phyloP scores from a whole-genome alignment of 2,329 filamentous ascomycete genomes.

The Nothomitra cinnamomea region DNA sequence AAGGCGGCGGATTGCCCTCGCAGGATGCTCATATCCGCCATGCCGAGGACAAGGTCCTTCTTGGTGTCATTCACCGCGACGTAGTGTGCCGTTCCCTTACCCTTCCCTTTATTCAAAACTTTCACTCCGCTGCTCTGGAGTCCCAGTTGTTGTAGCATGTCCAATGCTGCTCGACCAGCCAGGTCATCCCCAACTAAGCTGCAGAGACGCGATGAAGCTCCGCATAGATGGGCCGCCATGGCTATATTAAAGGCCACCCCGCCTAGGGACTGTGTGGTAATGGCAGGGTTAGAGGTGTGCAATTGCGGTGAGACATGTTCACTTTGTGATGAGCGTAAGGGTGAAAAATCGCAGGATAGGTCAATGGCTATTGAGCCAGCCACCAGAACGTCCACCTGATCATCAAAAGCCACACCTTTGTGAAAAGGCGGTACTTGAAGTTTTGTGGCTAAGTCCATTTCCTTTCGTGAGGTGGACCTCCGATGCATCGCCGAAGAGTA shows the following conservation, averaged over 20 bases:
- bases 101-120: constrained; percentile 30
- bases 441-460: too few species aligned
- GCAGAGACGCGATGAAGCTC: constrained; percentile 51
- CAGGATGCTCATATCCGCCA: constrained; percentile 90
- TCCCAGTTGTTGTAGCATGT: constrained; percentile 44
- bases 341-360: constrained; percentile 62
- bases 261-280: constrained; percentile 67
- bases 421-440: background rate
- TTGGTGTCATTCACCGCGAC: constrained; percentile 71
- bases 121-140: constrained; percentile 49
- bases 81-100: constrained; percentile 70
- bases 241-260: constrained; percentile 90
- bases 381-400: constrained; percentile 52
- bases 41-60: constrained; percentile 75
- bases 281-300: constrained; percentile 73
- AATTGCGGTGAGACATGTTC: constrained; percentile 29
- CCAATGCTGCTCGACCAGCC: constrained; percentile 56
- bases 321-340: constrained; percentile 16
- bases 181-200: constrained; percentile 68
- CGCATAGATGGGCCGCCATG: constrained; percentile 57
- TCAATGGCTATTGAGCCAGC: constrained; percentile 85
- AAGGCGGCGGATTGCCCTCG: constrained; percentile 26
- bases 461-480: background rate
- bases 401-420: background rate
- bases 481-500: background rate